Percentiles rank a stretch among this genome's conserved stretches.
Conservation (phyloP, 1,139 yeast genomes). For the Diutina neorugosa region DNA sequence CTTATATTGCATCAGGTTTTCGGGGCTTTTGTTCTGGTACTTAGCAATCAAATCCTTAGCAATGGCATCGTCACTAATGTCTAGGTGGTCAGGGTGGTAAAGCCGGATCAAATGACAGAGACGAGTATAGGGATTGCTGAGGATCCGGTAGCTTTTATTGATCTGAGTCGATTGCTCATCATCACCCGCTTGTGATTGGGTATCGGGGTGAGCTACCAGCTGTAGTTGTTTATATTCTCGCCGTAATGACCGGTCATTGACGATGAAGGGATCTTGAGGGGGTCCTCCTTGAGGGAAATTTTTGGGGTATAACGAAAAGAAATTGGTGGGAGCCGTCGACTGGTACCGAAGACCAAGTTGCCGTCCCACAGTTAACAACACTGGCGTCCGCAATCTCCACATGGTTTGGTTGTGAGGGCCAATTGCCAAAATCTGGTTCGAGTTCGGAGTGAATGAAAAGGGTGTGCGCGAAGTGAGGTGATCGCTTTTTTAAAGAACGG, state of each 20-base stretch:
- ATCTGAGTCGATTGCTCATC: constrained; percentile 22
- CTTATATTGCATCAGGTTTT: constrained; percentile 33
- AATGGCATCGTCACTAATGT: constrained; percentile 28
- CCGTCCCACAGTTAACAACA: background rate
- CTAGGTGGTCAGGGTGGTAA: constrained; percentile 26
- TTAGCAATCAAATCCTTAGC: constrained; percentile 24
- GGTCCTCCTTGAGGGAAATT: constrained; percentile 64
- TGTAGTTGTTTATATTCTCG: constrained; percentile 69
- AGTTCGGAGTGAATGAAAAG: too few relatives aligned
- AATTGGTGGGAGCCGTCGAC: constrained; percentile 9
- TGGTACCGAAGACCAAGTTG: background rate
- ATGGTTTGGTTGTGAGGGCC: too few relatives aligned
- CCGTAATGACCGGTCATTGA: constrained; percentile 45
- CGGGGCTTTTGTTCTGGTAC: constrained; percentile 20
- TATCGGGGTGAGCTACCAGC: constrained; percentile 71
- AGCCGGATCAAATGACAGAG: constrained; percentile 26
- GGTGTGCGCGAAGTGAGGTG: too few relatives aligned
- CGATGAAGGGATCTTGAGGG: constrained; percentile 45
- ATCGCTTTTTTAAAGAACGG: too few relatives aligned
- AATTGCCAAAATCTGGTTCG: too few relatives aligned
- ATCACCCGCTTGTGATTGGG: background rate
- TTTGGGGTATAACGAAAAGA: constrained; percentile 61
- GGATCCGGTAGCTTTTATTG: constrained; percentile 64
- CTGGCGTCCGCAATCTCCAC: too few relatives aligned
- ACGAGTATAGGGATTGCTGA: constrained; percentile 59